These are phyloP conservation scores for Aspergillus fumigatus DNA, from an alignment of 2,329 filamentous ascomycete genomes.

Conservation along the genomic window DNA sequence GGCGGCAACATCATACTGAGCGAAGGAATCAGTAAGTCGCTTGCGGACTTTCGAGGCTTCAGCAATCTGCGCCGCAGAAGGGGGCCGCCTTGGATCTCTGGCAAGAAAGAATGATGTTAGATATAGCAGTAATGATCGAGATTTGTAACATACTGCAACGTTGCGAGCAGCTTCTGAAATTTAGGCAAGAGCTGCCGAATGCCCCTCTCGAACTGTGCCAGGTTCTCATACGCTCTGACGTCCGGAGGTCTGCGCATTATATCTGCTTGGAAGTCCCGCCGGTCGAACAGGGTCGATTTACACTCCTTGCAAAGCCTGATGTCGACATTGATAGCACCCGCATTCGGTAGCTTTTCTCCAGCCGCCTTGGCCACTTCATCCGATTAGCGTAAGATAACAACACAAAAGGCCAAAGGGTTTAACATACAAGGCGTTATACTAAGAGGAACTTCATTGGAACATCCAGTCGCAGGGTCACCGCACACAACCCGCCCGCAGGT, in stretches of 20 bases:
- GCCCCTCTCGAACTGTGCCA: conserved; percentile 81
- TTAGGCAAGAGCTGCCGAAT: conserved; percentile 76
- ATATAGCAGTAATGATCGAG: neutral
- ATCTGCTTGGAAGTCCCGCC: conserved; percentile 72
- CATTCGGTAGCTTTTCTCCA: conserved; percentile 39
- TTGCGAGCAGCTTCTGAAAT: conserved; percentile 72
- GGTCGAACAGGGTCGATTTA: conserved; percentile 64
- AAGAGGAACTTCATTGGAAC: conserved; percentile 78
- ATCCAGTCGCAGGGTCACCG: conserved; percentile 76
- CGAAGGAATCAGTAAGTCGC: conserved; percentile 80
- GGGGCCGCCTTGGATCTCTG: conserved; percentile 60
- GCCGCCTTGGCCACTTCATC: conserved; percentile 31
- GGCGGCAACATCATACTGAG: conserved; percentile 79
- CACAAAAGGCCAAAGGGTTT: neutral
- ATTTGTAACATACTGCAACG: conserved; percentile 55
- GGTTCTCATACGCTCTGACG: conserved; percentile 74
- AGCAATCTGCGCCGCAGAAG: conserved; percentile 65
- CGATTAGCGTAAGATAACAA: conserved; percentile 18
- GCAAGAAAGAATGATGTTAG: neutral
- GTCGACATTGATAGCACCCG: conserved; percentile 65
- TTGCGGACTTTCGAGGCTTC: conserved; percentile 89
- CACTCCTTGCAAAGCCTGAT: conserved; percentile 92
- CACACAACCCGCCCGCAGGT: conserved; percentile 93
- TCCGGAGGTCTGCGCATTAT: conserved; percentile 65
- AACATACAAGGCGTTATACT: conserved; percentile 64